Evolutionary conservation across 1,139 yeast genomes (phyloP), one percentile per base, ranked within the genome.

Genomic region (Taphrina wiesneri): DNA sequence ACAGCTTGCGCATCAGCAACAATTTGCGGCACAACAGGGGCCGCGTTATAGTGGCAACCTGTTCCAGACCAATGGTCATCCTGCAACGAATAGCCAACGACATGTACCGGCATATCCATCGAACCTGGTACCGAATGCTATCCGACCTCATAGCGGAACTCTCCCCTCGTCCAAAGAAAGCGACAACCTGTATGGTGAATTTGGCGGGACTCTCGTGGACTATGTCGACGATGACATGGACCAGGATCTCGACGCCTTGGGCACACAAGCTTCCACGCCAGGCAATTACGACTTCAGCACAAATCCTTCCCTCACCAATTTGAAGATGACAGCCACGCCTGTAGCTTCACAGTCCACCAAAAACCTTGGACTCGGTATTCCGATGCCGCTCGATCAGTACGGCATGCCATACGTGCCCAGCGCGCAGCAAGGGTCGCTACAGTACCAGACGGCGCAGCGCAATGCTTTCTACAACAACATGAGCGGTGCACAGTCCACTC

Each of bases 231-330:
- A 54, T 23, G 59, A 54, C 15, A 49, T 60, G 41, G 64, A 60
- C 15, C 51, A 43, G 28, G 64, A 60, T 39, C 21, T 43, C 9
- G 64, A 60, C 17, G 51, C 64, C 23, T 15, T 52, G 28, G 47
- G 34, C 32, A 60, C 64, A 13, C 64, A 60, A 41, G 57, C 64
- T 3, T 60, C 64, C 23, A 60, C 64, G 30, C 64, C 64, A n/a
- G 64, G 51, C 17, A 36, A 49, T 17, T 60, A 60, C 51, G 64
- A 60, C 23, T 60, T 49, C 43, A 49, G 57, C 36, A 45, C 64
- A 28, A 60, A 60, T 28, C 57, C 64, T 2, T 60, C 64, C 11
- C 19, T 60, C 23, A 60, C 64, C n/a, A 60, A 51, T 41, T 51
- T 60, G 26, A 30, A 60, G 52, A 52, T 52, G 56, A 15, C 41